Base-by-base conservation (phyloP, 371 early-diverging fungal species). In the Haplosporangium sp. region DNA sequence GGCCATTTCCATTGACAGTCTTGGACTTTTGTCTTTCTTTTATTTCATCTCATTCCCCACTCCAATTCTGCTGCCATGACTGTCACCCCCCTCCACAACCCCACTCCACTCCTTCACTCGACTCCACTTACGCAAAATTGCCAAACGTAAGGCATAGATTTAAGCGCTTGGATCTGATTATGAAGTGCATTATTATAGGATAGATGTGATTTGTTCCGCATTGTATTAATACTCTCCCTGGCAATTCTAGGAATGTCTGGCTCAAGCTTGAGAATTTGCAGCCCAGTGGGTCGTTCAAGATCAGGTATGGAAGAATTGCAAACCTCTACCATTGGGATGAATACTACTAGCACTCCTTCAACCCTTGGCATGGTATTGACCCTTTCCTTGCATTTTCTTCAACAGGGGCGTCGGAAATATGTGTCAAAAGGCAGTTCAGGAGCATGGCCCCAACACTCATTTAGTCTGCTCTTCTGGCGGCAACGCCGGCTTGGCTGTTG, bases 231-330 rank as follows among this genome's bases (percentile, higher is more conserved):
- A 23, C 20, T 40, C 40, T 59, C 21, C 36, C n/a, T 41, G 14
- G 13, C 37, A 4, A 42, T 12, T 8, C 9, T 60, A 90, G 90
- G 54, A 91, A 91, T 77, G 84, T 91, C 18, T 92, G 89, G 84
- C 86, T 88, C 18, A 92, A 92, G 73, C 87, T 91, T 55, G 93
- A 92, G 59, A 89, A 87, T 75, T 84, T 92, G 59, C 93, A 92
- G 53, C 93, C 93, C 14, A 88, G 91, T 9, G 91, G 91, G 46
- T 92, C 92, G 9, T 89, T 90, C 47, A 92, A 92, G 71, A 90
- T 92, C 67, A 85, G 89, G 90, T 87, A 73, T 13, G 52, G 48
- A 59, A 3, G 21, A 5, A 16, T 13, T 23, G 8, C n/a, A 37
- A 36, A 12, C 41, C 20, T 11, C 36, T 4, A 0, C 16, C 6